Conservation (phyloP, 2,329 filamentous ascomycete species). For the Proliferodiscus dingleyae region DNA sequence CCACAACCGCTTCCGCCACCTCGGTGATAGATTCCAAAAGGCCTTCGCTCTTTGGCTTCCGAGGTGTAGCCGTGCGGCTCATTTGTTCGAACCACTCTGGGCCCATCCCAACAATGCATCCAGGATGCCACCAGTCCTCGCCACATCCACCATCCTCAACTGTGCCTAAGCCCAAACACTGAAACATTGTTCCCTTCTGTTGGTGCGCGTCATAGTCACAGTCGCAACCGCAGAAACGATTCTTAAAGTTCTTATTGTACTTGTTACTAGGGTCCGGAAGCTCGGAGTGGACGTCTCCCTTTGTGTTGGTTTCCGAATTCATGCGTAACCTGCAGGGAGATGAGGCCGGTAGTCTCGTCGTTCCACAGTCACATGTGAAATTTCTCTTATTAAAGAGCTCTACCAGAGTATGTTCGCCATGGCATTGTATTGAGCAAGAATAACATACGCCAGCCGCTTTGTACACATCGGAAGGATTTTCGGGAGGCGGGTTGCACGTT, state of each 20-base stretch:
- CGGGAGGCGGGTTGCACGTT: constrained; percentile 82
- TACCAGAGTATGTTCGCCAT: constrained; percentile 90
- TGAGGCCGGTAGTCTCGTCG: constrained; percentile 62
- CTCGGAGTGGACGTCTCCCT: constrained; percentile 74
- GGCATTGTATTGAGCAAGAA: constrained; percentile 92
- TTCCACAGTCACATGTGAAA: constrained; percentile 95
- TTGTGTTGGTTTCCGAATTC: constrained; percentile 67
- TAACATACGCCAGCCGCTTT: constrained; percentile 86
- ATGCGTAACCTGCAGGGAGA: constrained; percentile 72
- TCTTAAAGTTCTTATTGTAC: constrained; percentile 95
- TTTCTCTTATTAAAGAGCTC: constrained; percentile 95
- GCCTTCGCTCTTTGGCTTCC: constrained; percentile 31
- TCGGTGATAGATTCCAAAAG: constrained; percentile 47
- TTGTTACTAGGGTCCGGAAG: constrained; percentile 67
- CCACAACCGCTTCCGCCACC: constrained; percentile 36
- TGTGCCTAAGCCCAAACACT: constrained; percentile 81
- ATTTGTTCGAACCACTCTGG: constrained; percentile 62
- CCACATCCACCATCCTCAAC: constrained; percentile 82
- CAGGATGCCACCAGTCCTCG: constrained; percentile 97
- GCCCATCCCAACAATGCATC: constrained; percentile 78
- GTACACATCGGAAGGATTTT: constrained; percentile 56
- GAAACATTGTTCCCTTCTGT: constrained; percentile 97
- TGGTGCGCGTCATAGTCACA: constrained; percentile 83
- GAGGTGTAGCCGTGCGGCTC: constrained; percentile 34
- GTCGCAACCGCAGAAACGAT: constrained; percentile 84